Conservation (phyloP, 108 stramenopile species). For the Parmales sp. region DNA sequence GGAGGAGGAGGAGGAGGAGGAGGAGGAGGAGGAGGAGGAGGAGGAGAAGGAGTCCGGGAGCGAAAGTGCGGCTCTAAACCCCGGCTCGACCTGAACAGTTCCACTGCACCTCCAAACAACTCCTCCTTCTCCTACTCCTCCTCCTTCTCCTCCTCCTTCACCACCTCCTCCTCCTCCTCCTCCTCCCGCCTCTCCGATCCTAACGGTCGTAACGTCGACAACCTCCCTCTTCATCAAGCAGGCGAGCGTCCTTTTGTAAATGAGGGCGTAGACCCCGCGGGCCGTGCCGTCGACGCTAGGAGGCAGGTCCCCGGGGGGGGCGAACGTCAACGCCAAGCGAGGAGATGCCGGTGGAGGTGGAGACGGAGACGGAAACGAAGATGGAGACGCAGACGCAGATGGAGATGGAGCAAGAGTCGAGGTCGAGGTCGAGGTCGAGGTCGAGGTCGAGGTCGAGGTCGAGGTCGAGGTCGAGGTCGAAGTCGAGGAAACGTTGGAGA, state of each 20-base stretch:
- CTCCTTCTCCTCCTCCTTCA: no score
- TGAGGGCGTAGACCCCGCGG: slow-evolving; percentile 40
- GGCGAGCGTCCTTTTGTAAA: slow-evolving; percentile 52
- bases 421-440: not conserved
- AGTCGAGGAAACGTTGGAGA: slow-evolving; percentile 29
- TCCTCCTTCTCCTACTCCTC: no score
- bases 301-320: no score
- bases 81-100: no score
- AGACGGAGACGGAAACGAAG: not conserved
- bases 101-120: no score
- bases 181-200: slow-evolving; percentile 21
- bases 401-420: not conserved
- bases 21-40: no score
- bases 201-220: slow-evolving; percentile 39
- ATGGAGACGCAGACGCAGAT: not conserved
- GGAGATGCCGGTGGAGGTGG: not conserved
- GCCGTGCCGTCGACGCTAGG: no score
- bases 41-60: no score
- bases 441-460: not conserved
- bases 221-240: slow-evolving; percentile 49
- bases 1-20: no score
- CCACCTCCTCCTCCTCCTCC: no score
- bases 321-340: slow-evolving; percentile 2
- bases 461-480: slow-evolving; percentile 2
- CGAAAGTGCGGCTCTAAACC: no score